These are phyloP conservation scores for Cladobotryum mycophilum DNA, from an alignment of 2,329 filamentous ascomycete genomes.

Conservation along the genomic window DNA sequence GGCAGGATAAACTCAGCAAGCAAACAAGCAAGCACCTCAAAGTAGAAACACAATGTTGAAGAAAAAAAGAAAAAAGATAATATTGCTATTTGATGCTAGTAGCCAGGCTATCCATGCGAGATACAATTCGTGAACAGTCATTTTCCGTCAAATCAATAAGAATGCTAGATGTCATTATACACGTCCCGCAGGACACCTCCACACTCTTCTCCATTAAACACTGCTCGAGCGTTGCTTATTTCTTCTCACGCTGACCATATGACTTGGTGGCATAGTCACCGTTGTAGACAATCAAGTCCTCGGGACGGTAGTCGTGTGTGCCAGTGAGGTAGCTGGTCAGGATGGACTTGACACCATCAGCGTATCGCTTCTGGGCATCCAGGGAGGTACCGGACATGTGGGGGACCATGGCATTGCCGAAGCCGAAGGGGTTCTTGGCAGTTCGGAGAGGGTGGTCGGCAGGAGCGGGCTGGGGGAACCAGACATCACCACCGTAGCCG, in stretches of 20 bases:
- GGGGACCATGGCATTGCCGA: constrained; percentile 96
- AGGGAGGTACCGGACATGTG: constrained; percentile 99
- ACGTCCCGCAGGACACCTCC: background rate
- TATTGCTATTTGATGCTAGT: no score
- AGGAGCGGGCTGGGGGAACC: constrained; percentile 97
- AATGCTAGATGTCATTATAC: background rate
- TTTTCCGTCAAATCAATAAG: background rate
- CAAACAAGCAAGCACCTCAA: no score
- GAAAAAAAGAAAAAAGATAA: no score
- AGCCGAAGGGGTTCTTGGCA: constrained; percentile 90
- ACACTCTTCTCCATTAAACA: background rate
- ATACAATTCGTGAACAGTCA: no score
- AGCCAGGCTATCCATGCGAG: no score
- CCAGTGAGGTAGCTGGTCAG: constrained; percentile 86
- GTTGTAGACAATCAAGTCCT: constrained; percentile 85
- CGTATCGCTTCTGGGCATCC: constrained; percentile 91
- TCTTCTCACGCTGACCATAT: constrained; percentile 67
- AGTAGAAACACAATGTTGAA: no score
- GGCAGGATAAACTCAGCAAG: no score
- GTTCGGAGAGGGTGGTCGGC: constrained; percentile 87
- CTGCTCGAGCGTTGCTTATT: background rate
- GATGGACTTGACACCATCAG: constrained; percentile 81
- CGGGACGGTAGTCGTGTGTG: constrained; percentile 75
- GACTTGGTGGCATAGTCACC: constrained; percentile 95
- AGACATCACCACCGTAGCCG: constrained; percentile 84